Base-by-base conservation (phyloP, 2,329 filamentous ascomycete species). In the Neophaeococcomyces aloes region DNA sequence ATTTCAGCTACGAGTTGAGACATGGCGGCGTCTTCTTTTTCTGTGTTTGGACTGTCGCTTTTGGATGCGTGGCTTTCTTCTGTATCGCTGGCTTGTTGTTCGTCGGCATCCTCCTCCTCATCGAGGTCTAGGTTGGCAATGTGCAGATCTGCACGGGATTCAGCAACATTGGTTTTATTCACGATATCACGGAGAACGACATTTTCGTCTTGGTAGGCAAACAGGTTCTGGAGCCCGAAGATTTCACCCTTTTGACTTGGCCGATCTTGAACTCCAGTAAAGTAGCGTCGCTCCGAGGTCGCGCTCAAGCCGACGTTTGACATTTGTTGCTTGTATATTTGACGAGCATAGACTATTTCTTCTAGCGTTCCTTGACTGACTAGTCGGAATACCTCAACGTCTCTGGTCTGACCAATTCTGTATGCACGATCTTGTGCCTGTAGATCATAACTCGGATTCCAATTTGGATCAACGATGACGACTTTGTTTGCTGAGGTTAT, bases 301-400 rank as follows among this genome's bases (percentile, higher is more conserved):
- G 91, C 91, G 27, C 81, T 93, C 63, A 98, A 96, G 1, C 86
- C 91, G 46, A 98, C 96, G 57, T 95, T 96, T 19, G 91, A 89
- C 65, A 96, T 91, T 57, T 98, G 91, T 59, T 98, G 91, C 62
- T 98, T 98, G 72, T 98, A 98, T 30, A 98, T 91, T 57, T 98
- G 91, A 5, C 91, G 76, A 0, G 89, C 91, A 56, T 98, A 98
- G 6, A 96, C 86, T 42, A 95, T 91, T 62, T 98, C 91, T 59
- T 98, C 91, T 13, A 98, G 86, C 0, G 91, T 96, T 1, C 91
- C 91, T 1, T 85, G 79, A 2, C 84, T 89, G 14, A 98, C 79
- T 1, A 98, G 75, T 3, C 91, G 80, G 60, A 94, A 96, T 1
- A 96, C 89, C 59, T 98, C 91, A 0, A 98, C 91, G 57, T 96